Evolutionary conservation across 2,329 filamentous ascomycete genomes (phyloP), one percentile per base, ranked within the genome.

Genomic region (Claviceps digitariae): DNA sequence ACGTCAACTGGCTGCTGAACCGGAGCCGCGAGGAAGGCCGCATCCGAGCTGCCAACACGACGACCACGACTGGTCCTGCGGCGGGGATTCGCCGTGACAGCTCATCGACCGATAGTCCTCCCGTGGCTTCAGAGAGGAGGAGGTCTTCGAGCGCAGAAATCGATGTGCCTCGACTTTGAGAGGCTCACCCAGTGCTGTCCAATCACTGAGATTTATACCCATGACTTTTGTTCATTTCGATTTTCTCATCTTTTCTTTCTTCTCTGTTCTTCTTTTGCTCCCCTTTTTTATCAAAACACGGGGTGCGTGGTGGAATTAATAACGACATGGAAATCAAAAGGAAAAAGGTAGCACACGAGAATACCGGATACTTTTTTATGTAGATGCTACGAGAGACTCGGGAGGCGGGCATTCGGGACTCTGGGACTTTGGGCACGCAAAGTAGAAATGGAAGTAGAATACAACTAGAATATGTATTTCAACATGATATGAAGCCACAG

Each of bases 1-100:
- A 81, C 57, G 74, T 80, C 46, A 75, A 76, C 54, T 80, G 76
- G 76, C 69, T 81, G 29, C 72, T 80, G 63, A 78, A 76, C 55
- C 70, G 73, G 56, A 73, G 73, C 55, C 66, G 74, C 10, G 73
- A 76, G 57, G 74, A 77, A 59, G 72, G 67, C 1, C 67, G 70
- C 21, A 63, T 68, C 38, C 60, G 69, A 54, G 67, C 68, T 1
- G 66, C 68, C 43, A 69, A 67, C 51, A 69, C 57, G 29, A 69
- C 57, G 29, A 63, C 31, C 10, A 34, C 67, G 3, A 17, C 36
- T 9, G 67, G 61, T 3, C 61, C 65, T 17, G 58, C 64, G 6
- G 58, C 56, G 4, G 54, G 57, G n/a, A 60, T 69, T 21, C 63
- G 66, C 10, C 61, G 66, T 21, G 67, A 68, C 27, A 62, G 62